phyloP scores from a whole-genome alignment of 2,329 filamentous ascomycete genomes.

The Aspergillus pseudoviridinutans region DNA sequence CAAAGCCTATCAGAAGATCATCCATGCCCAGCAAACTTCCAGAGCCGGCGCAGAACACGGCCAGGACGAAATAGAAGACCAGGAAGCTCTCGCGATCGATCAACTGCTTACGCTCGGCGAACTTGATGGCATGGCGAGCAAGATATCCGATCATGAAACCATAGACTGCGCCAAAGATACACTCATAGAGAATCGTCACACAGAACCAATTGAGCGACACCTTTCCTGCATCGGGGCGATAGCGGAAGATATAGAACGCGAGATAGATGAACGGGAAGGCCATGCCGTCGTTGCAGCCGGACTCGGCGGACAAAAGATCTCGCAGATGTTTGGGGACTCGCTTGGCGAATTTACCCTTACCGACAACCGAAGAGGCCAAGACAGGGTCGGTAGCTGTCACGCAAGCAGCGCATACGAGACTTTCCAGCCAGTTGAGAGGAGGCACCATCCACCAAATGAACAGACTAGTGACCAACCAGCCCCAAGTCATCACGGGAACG shows the following conservation, averaged over 20 bases:
- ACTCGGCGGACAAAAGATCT: conserved; percentile 92
- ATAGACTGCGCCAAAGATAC: conserved; percentile 84
- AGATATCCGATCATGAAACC: conserved; percentile 85
- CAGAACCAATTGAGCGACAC: conserved; percentile 86
- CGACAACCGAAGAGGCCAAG: conserved; percentile 92
- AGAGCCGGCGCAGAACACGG: conserved; percentile 90
- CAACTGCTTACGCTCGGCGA: conserved; percentile 74
- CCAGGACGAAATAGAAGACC: conserved; percentile 97
- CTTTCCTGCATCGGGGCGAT: conserved; percentile 62
- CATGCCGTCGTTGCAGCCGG: conserved; percentile 99
- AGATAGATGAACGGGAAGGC: conserved; percentile 97
- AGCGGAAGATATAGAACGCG: conserved; percentile 82
- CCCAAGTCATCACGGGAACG: conserved; percentile 94
- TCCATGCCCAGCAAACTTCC: conserved; percentile 89
- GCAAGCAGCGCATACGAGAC: conserved; percentile 81
- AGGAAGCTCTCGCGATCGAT: conserved; percentile 97
- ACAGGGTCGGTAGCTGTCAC: conserved; percentile 97
- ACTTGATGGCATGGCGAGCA: conserved; percentile 85
- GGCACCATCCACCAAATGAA: conserved; percentile 91
- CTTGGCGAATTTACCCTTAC: conserved; percentile 98
- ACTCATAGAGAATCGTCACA: conserved; percentile 89
- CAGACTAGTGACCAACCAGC: conserved; percentile 76
- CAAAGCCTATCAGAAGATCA: conserved; percentile 90
- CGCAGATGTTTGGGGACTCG: conserved; percentile 95
- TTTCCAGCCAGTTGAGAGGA: conserved; percentile 81